Evolutionary conservation across 2,329 filamentous ascomycete genomes (phyloP).

Genomic region (Rhytidhysteron rufulum): DNA sequence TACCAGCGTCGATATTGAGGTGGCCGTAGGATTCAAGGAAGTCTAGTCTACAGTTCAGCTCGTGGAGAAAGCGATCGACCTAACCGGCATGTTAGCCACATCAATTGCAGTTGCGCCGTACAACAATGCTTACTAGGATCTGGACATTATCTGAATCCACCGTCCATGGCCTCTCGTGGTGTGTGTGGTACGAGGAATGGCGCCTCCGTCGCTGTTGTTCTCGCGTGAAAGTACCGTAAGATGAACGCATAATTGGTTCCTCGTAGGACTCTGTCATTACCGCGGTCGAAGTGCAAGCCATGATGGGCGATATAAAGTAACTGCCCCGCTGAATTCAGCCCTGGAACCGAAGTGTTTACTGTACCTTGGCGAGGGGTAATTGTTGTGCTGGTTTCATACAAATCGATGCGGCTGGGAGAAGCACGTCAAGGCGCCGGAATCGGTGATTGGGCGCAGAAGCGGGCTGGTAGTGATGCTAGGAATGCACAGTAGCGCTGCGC

Average conservation of each 20-base stretch:
- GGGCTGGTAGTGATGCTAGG: too few species aligned
- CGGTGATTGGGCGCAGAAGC: slow-evolving; percentile 8
- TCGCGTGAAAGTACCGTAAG: slow-evolving; percentile 31
- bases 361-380: slow-evolving; percentile 6
- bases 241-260: slow-evolving; percentile 40
- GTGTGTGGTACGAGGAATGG: slow-evolving; percentile 45
- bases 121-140: slow-evolving; percentile 29
- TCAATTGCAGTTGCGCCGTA: background rate
- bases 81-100: slow-evolving; percentile 30
- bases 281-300: slow-evolving; percentile 19
- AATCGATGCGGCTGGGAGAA: slow-evolving; percentile 5
- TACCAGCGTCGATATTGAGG: slow-evolving; percentile 74
- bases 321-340: background rate
- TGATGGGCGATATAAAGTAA: slow-evolving; percentile 22
- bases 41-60: slow-evolving; percentile 82
- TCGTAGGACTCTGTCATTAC: slow-evolving; percentile 35
- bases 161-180: slow-evolving; percentile 40
- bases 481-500: slow-evolving; percentile 6
- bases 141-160: slow-evolving; percentile 48
- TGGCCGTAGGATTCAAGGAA: slow-evolving; percentile 86
- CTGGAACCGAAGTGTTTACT: slow-evolving; percentile 13
- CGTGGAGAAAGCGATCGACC: slow-evolving; percentile 77
- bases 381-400: slow-evolving; percentile 3
- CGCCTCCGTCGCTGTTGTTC: slow-evolving; percentile 38
- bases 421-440: slow-evolving; percentile 7